Percentiles rank a stretch among this genome's conserved stretches.
Conservation (phyloP, 1,139 yeast genomes). For the Yamadazyma dushanensis region DNA sequence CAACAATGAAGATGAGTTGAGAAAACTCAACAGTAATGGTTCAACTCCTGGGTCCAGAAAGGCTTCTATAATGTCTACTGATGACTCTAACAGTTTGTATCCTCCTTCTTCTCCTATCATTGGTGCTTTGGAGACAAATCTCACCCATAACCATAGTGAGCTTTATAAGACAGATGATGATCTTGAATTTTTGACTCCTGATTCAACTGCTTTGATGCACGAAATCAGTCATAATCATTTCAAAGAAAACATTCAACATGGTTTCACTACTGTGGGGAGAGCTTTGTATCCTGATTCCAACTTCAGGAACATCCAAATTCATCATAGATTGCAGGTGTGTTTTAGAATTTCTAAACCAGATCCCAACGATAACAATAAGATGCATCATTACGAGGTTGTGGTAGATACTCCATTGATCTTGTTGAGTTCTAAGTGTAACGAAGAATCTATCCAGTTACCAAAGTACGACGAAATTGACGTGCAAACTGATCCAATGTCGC, state of each 20-base stretch:
- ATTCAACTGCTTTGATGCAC: slow-evolving; percentile 29
- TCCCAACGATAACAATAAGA: slow-evolving; percentile 51
- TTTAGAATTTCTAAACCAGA: slow-evolving; percentile 73
- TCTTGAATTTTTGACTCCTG: slow-evolving; percentile 28
- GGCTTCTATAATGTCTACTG: slow-evolving; percentile 21
- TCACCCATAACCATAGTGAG: slow-evolving; percentile 29
- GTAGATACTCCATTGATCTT: slow-evolving; percentile 82
- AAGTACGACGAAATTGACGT: slow-evolving; percentile 45
- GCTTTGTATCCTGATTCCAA: slow-evolving; percentile 69
- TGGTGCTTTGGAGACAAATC: slow-evolving; percentile 44
- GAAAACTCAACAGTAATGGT: slow-evolving; percentile 4
- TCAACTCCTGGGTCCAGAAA: slow-evolving; percentile 24
- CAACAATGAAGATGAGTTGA: slow-evolving; percentile 23
- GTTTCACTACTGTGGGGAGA: slow-evolving; percentile 35
- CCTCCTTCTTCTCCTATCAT: slow-evolving; percentile 38
- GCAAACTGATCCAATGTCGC: slow-evolving; percentile 1
- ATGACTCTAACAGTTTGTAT: slow-evolving; percentile 8
- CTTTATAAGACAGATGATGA: slow-evolving; percentile 18
- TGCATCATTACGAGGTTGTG: slow-evolving; percentile 86
- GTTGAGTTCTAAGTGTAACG: slow-evolving; percentile 69
- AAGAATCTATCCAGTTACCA: slow-evolving; percentile 70
- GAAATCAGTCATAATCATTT: slow-evolving; percentile 22
- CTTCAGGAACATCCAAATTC: slow-evolving; percentile 66
- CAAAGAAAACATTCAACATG: slow-evolving; percentile 36
- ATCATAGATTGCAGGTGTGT: slow-evolving; percentile 77